phyloP scores from a whole-genome alignment of 345 rosid species.

The Mallotus nudiflorus region DNA sequence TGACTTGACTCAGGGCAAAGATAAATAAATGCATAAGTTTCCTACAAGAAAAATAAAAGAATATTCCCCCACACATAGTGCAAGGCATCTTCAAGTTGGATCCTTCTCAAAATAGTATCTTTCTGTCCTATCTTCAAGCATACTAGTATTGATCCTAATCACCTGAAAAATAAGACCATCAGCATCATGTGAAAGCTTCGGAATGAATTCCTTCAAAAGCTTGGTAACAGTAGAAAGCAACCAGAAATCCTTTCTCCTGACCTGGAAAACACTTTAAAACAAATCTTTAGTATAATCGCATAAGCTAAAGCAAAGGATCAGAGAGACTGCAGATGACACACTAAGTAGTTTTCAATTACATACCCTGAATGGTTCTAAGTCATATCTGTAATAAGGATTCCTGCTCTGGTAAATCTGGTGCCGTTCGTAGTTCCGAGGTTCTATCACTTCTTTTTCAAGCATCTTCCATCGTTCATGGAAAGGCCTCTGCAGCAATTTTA shows the following conservation, averaged over 20 bases:
- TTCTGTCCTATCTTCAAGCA: background rate
- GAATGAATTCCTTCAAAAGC: slow-evolving; percentile 88
- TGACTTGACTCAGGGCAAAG: background rate
- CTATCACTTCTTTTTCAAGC: slow-evolving; percentile 94
- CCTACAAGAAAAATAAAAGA: background rate
- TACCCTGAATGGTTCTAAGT: slow-evolving; percentile 96
- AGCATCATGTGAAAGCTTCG: slow-evolving; percentile 95
- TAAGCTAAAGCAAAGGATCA: background rate
- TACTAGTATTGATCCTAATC: slow-evolving; percentile 13
- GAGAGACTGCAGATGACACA: background rate
- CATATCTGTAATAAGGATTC: slow-evolving; percentile 84
- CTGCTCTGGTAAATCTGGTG: slow-evolving; percentile 58
- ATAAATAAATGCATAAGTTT: background rate
- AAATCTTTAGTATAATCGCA: slow-evolving; percentile 24
- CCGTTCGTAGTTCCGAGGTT: slow-evolving; percentile 89
- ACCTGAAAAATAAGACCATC: slow-evolving; percentile 99
- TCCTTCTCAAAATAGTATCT: background rate
- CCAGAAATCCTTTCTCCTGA: slow-evolving; percentile 98
- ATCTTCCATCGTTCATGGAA: slow-evolving; percentile 94
- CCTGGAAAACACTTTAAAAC: slow-evolving; percentile 45
- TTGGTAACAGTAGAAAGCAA: slow-evolving; percentile 83
- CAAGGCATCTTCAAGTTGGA: background rate
- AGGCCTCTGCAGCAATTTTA: slow-evolving; percentile 69
- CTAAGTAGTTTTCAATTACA: slow-evolving; percentile 25
- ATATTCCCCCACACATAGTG: background rate